Base-by-base conservation (phyloP, 83 land plant species). In the Picea abies region DNA sequence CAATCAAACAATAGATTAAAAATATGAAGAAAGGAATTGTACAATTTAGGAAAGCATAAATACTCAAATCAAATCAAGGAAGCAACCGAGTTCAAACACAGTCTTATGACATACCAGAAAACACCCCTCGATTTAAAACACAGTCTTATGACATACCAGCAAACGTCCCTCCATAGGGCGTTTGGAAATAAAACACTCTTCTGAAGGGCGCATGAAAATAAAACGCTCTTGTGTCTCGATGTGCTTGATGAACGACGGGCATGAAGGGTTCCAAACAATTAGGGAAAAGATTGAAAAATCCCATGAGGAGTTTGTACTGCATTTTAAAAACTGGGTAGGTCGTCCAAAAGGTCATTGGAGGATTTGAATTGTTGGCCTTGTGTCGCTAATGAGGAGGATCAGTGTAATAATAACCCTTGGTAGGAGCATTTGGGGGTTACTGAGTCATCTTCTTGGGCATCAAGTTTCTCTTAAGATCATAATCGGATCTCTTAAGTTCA, bases 251-350 rank as follows among this genome's bases (percentile, higher is more conserved):
- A 14, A 41, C 90, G 16, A 83, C 23, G 2, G 92, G 93, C 70
- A 89, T 61, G 81, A 89, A 93, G 44, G 91, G 84, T 68, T 88
- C 81, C 20, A 76, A 84, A 81, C 93, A 93, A 60, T 89, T 93
- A n/a, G 91, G 93, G 84, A 93, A 89, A 0, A 82, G 85, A 69
- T 92, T 90, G 2, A 88, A 83, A 87, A 88, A 90, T 22, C 77
- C 71, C 49, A 89, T 83, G 35, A 85, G 92, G 81, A 90, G 88
- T 83, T 92, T 90, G 64, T 88, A 92, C 60, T 90, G 92, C 92
- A 92, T 88, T 71, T 85, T 90, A 84, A 92, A 92, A 14, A 25
- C 64, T 22, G 84, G 85, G 63, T 90, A 92, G 20, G 86, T 86
- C n/a, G 90, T 92, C 94, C 94, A 92, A 60, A 92, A 92, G 16